Conservation (phyloP, 352 stramenopile species). For the Pythium plurisporium region DNA sequence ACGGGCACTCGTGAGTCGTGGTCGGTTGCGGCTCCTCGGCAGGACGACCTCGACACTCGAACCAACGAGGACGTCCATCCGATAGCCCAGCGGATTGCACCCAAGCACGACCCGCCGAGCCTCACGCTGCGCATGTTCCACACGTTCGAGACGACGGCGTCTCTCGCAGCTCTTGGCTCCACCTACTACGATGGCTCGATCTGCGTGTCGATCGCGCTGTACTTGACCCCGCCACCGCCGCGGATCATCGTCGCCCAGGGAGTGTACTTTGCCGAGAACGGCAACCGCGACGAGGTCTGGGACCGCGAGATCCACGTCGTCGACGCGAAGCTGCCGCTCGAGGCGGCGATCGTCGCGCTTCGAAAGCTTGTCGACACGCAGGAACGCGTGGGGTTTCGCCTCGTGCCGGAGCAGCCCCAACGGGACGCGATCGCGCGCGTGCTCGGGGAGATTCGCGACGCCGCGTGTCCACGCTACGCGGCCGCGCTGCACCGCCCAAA, state of each 20-base stretch:
- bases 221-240: not conserved
- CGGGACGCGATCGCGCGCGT: not conserved
- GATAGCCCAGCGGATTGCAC: not conserved
- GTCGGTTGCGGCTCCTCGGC: too few relatives aligned
- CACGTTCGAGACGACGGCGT: not conserved
- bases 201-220: constrained; percentile 3
- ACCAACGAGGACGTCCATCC: too few relatives aligned
- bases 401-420: constrained; percentile 8
- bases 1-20: not conserved
- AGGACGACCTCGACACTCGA: too few relatives aligned
- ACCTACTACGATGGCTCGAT: constrained; percentile 14
- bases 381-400: constrained; percentile 2
- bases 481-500: not conserved
- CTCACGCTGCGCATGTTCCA: constrained; percentile 6
- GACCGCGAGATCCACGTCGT: not conserved
- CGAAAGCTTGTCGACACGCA: not conserved
- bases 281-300: constrained; percentile 18
- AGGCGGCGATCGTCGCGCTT: not conserved
- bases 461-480: constrained; percentile 4
- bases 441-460: not conserved
- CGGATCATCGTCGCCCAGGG: not conserved
- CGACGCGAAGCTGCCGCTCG: not conserved
- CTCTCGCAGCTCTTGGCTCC: too few relatives aligned
- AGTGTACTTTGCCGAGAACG: constrained; percentile 10
- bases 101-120: not conserved